These are phyloP conservation scores for Chiua virens DNA, from an alignment of 768 basidiomycete genomes.

Conservation along the genomic window DNA sequence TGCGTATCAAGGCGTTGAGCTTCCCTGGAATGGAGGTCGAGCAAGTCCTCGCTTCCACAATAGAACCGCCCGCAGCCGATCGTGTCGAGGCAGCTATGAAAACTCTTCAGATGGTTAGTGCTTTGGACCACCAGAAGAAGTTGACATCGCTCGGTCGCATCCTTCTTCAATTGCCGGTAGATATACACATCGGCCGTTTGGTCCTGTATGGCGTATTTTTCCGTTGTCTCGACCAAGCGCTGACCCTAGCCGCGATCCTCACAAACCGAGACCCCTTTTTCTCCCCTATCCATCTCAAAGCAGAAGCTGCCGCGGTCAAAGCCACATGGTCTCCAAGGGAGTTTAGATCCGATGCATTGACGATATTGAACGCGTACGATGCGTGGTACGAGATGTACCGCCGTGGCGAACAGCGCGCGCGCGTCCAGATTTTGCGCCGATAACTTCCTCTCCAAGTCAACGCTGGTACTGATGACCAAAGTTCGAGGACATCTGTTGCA, in stretches of 20 bases:
- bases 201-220: conserved; percentile 91
- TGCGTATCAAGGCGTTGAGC: conserved; percentile 94
- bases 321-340: conserved; percentile 73
- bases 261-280: conserved; percentile 91
- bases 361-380: conserved; percentile 78
- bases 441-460: conserved; percentile 89
- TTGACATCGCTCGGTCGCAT: conserved; percentile 88
- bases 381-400: conserved; percentile 76
- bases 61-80: conserved; percentile 81
- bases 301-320: conserved; percentile 70
- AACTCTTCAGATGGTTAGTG: conserved; percentile 82
- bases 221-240: conserved; percentile 83
- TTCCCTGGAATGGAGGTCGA: conserved; percentile 85
- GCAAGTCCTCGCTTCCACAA: conserved; percentile 79
- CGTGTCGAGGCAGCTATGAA: conserved; percentile 80
- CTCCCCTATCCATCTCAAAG: conserved; percentile 73
- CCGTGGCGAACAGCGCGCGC: conserved; percentile 54
- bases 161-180: conserved; percentile 85
- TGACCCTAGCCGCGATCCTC: conserved; percentile 90
- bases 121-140: conserved; percentile 71
- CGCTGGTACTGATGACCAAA: conserved; percentile 76
- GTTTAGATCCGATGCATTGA: conserved; percentile 85
- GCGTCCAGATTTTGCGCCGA: conserved; percentile 79
- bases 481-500: conserved; percentile 77
- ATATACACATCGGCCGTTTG: conserved; percentile 86